Evolutionary conservation across 2,329 filamentous ascomycete species (phyloP).

Genomic region (Apiospora hydei): DNA sequence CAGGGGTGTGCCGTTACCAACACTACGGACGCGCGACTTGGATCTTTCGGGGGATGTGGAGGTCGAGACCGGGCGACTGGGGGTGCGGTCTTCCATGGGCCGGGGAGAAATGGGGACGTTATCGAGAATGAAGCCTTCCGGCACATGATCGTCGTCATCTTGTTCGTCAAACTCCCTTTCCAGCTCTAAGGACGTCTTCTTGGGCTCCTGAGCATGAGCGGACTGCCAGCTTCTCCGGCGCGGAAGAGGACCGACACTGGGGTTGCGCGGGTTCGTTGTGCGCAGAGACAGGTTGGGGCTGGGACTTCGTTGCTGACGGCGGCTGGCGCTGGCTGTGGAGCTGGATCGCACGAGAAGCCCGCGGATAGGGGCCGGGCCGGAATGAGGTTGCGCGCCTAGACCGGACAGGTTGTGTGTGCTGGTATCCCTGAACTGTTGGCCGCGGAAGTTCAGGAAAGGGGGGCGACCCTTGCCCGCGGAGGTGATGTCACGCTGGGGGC

Average conservation of each 20-base stretch:
- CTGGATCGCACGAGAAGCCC: constrained; percentile 48
- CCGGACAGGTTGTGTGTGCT: constrained; percentile 49
- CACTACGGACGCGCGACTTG: constrained; percentile 60
- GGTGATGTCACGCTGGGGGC: constrained; percentile 44
- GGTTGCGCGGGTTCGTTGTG: constrained; percentile 53
- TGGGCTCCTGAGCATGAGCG: constrained; percentile 59
- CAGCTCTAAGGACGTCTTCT: constrained; percentile 72
- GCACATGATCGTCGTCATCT: constrained; percentile 80
- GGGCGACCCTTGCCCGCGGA: constrained; percentile 47
- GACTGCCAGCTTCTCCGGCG: constrained; percentile 77
- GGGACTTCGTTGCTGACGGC: constrained; percentile 57
- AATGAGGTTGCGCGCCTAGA: constrained; percentile 40
- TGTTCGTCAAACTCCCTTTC: constrained; percentile 76
- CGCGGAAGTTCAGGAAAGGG: constrained; percentile 52
- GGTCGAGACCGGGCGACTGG: constrained; percentile 60
- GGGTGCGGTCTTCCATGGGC: constrained; percentile 61
- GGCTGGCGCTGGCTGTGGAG: constrained; percentile 47
- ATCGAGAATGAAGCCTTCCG: constrained; percentile 79
- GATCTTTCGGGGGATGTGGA: constrained; percentile 61
- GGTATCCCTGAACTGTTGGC: constrained; percentile 52
- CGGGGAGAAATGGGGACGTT: constrained; percentile 85
- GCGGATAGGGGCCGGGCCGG: constrained; percentile 41
- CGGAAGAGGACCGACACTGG: constrained; percentile 47
- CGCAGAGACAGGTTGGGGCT: constrained; percentile 52
- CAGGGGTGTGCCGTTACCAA: constrained; percentile 70